Base-by-base conservation (phyloP, 805 yeast genomes). In the Kuraishia hungarica region DNA sequence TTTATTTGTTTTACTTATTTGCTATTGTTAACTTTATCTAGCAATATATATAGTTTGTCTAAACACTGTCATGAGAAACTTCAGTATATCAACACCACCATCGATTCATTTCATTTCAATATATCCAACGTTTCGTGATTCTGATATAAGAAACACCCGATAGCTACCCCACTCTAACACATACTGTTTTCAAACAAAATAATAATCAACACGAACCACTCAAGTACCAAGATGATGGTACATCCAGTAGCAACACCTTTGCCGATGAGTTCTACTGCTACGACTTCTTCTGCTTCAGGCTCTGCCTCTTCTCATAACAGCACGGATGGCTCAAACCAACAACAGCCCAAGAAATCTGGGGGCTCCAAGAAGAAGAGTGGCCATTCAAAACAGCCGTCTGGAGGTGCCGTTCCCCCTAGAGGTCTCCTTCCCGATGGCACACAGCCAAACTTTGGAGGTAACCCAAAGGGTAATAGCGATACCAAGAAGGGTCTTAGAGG, bases 391-490 rank as follows among this genome's bases (percentile, higher is more conserved):
- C 43, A 35, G n/a, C 43, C 11, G 43, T 35, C 51, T 49, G 51
- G 21, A 8, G 13, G 39, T 8, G 15, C 17, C 48, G 24, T 51
- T n/a, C 53, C 53, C 5, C 48, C 53, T 6, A 20, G 35, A n/a
- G 28, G 48, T 6, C 22, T 24, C 11, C 48, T 51, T 6, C 53
- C 53, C 19, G 53, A 51, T 39, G 53, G 53, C 3, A 39, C 48
- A 3, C 20, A n/a, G 28, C 53, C 53, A 23, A 47, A 51, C n/a
- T 51, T 51, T 51, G 53, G n/a, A n/a, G n/a, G 53, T 8, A 28
- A 8, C 48, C 21, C 50, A 8, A 47, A 47, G 22, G 19, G 26
- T 13, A 47, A 23, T n/a, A n/a, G n/a, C 50, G 13, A 11, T 13
- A 20, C 15, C 26, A 47, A 47, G 50, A 23, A 20, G 23, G 48